Conservation (phyloP, 192 early-diverging fungal species). For the Irineochytrium annulatum region DNA sequence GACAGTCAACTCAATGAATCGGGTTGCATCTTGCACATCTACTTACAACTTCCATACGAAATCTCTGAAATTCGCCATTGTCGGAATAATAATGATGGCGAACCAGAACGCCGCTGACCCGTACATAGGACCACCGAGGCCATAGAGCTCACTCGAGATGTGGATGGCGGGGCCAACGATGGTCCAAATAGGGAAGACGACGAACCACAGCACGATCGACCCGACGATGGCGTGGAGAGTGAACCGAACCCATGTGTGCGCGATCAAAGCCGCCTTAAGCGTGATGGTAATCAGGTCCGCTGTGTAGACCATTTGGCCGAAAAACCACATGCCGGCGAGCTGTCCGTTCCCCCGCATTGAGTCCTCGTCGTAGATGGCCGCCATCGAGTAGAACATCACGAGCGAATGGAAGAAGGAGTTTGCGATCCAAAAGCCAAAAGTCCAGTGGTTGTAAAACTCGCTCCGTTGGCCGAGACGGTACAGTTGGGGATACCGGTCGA, state of each 20-base stretch:
- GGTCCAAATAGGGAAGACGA: constrained; percentile 80
- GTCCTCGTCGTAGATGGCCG: constrained; percentile 64
- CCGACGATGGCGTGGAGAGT: constrained; percentile 88
- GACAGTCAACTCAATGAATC: neutral
- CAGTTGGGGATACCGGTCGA: constrained; percentile 66
- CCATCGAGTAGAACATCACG: constrained; percentile 67
- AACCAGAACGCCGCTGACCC: constrained; percentile 72
- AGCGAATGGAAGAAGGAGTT: constrained; percentile 51
- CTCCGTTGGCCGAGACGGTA: constrained; percentile 59
- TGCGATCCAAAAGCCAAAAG: constrained; percentile 51
- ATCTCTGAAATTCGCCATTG: constrained; percentile 81
- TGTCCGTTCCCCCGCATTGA: constrained; percentile 65
- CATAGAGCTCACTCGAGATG: constrained; percentile 45
- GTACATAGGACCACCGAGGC: constrained; percentile 38
- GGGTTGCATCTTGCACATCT: neutral
- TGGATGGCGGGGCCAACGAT: constrained; percentile 62
- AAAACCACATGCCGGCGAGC: constrained; percentile 82
- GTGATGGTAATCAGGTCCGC: constrained; percentile 83
- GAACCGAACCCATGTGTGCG: constrained; percentile 92
- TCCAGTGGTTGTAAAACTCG: constrained; percentile 49
- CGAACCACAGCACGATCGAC: constrained; percentile 84
- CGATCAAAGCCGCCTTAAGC: constrained; percentile 85
- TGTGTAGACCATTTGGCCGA: constrained; percentile 87
- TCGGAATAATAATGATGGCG: constrained; percentile 75
- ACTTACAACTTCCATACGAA: constrained; percentile 94